Percentiles rank a stretch among this genome's conserved stretches.
These are phyloP conservation scores for Linum tenue DNA, from an alignment of 345 rosid genomes.

Conservation along the genomic window DNA sequence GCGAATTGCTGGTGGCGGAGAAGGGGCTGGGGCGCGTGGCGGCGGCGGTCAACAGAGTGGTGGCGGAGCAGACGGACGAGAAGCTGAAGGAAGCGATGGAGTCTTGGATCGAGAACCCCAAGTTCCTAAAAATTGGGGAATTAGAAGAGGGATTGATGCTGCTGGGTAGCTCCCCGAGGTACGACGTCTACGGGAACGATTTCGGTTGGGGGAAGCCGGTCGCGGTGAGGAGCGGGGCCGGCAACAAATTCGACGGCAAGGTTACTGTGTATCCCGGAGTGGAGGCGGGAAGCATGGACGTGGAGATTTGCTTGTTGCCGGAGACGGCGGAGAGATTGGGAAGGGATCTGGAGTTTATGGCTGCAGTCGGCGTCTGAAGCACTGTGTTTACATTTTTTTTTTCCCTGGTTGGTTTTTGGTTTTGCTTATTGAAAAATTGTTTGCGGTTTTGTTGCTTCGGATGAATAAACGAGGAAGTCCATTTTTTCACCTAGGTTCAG, in stretches of 20 bases:
- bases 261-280: constrained; percentile 1
- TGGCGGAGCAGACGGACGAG: neutral
- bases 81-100: neutral
- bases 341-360: constrained; percentile 3
- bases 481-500: no score
- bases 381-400: no score
- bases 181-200: constrained; percentile 14
- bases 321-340: neutral
- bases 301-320: constrained; percentile 1
- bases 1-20: neutral
- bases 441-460: no score
- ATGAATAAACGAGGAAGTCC: no score
- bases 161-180: neutral
- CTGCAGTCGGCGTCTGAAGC: neutral
- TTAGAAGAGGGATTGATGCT: neutral
- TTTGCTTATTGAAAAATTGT: no score
- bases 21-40: neutral
- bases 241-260: constrained; percentile 2
- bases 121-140: neutral
- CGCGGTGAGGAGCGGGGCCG: constrained; percentile 17
- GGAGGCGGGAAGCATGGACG: constrained; percentile 5
- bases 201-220: constrained; percentile 24
- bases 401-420: no score
- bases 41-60: neutral
- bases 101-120: neutral